phyloP scores from a whole-genome alignment of 768 basidiomycete species.

The Agrocybe pediades region DNA sequence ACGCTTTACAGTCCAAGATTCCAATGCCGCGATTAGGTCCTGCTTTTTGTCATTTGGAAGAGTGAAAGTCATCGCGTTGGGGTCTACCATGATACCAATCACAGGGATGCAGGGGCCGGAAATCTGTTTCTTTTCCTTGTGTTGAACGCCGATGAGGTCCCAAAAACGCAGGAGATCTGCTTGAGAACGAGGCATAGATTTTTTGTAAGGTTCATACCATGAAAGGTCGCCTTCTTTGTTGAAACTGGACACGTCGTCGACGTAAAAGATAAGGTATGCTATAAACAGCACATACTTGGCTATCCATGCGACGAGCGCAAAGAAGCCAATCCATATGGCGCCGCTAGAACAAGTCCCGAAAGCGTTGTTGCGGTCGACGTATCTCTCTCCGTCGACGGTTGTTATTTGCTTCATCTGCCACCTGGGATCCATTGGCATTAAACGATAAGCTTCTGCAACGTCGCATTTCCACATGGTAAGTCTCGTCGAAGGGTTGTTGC shows the following conservation, averaged over 20 bases:
- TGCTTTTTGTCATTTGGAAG: constrained; percentile 11
- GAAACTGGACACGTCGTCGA: constrained; percentile 33
- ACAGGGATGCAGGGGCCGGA: constrained; percentile 30
- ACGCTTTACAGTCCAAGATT: not conserved
- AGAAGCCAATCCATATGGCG: constrained; percentile 28
- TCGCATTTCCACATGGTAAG: constrained; percentile 32
- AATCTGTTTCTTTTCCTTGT: constrained; percentile 39
- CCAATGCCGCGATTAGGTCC: constrained; percentile 1
- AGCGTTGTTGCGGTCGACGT: constrained; percentile 25
- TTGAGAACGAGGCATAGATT: constrained; percentile 29
- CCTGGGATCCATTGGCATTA: constrained; percentile 34
- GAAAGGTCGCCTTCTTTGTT: constrained; percentile 17
- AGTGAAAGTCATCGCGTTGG: constrained; percentile 29
- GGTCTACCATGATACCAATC: constrained; percentile 40
- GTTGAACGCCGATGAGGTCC: constrained; percentile 41
- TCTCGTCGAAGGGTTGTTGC: too few species aligned
- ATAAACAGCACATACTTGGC: constrained; percentile 23
- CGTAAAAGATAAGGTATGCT: constrained; percentile 27
- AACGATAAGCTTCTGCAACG: constrained; percentile 34
- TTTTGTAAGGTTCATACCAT: constrained; percentile 31
- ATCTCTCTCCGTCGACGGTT: constrained; percentile 13
- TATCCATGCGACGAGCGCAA: constrained; percentile 37
- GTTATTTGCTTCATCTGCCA: constrained; percentile 46
- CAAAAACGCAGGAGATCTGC: constrained; percentile 33
- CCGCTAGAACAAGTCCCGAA: constrained; percentile 25